These are phyloP conservation scores for Phyllosticta capitalensis DNA, from an alignment of 2,329 filamentous ascomycete genomes.

Conservation along the genomic window DNA sequence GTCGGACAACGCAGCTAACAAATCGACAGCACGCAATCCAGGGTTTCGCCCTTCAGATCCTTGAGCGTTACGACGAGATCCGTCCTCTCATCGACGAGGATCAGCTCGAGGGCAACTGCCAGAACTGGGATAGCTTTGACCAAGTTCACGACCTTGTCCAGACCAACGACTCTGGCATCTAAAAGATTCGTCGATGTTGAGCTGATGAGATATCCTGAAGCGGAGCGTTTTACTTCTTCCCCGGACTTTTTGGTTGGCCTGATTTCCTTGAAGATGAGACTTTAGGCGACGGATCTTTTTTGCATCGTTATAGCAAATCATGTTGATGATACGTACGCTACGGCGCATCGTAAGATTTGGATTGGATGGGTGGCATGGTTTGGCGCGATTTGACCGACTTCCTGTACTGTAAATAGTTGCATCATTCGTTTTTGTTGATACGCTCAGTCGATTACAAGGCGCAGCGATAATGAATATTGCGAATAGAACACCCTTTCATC, in stretches of 20 bases:
- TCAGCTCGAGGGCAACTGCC: conserved; percentile 1
- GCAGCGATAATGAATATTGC: background rate
- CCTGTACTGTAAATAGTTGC: background rate
- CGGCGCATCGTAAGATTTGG: background rate
- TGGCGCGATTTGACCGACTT: background rate
- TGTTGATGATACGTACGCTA: background rate
- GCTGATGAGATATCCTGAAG: background rate
- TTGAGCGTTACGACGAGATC: conserved; percentile 33
- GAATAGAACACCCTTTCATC: background rate
- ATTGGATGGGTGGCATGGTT: background rate
- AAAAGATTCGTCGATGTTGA: background rate
- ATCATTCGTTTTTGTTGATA: background rate
- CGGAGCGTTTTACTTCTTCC: background rate
- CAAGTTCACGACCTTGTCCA: background rate
- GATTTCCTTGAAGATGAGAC: background rate
- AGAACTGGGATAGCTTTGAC: background rate
- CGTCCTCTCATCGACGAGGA: conserved; percentile 3
- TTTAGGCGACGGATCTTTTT: background rate
- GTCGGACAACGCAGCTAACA: conserved; percentile 10
- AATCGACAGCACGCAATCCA: conserved; percentile 22
- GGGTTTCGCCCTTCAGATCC: conserved; percentile 44
- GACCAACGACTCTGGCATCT: background rate
- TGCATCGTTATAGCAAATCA: background rate
- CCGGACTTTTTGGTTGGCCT: background rate
- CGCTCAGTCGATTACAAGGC: background rate